Conservation (phyloP, 78 protist genomes). For the Pigoraptor vietnamica region DNA sequence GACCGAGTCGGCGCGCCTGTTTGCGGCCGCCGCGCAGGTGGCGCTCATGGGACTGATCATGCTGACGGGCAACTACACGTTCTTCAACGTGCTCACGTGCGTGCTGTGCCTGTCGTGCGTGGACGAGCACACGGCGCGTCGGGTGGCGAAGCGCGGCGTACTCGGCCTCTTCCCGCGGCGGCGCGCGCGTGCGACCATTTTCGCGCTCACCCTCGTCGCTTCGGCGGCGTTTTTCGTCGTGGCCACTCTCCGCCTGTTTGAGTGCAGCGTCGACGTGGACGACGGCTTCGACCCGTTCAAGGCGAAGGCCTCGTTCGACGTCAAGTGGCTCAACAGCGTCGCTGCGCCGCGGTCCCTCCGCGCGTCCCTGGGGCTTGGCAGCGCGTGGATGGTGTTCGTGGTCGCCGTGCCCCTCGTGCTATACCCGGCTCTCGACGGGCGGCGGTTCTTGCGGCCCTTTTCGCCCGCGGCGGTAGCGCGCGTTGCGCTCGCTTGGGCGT, state of each 20-base stretch:
- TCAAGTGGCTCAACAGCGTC: background rate
- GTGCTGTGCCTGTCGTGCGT: constrained; percentile 22
- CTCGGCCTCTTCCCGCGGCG: background rate
- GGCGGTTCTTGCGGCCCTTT: too few species aligned
- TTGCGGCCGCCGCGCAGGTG: constrained; percentile 24
- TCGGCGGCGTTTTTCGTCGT: background rate
- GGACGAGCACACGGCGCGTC: constrained; percentile 22
- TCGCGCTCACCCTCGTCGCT: background rate
- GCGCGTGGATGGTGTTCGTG: background rate
- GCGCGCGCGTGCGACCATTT: background rate
- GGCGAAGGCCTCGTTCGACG: background rate
- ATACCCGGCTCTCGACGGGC: too few species aligned
- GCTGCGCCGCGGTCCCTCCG: background rate
- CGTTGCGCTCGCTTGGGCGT: background rate
- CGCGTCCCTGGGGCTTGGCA: background rate
- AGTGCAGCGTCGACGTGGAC: background rate
- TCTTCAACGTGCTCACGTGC: constrained; percentile 53
- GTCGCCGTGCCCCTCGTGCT: background rate
- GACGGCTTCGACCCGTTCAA: background rate
- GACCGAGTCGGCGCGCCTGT: constrained; percentile 11
- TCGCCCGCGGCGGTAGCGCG: background rate
- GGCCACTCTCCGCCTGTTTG: background rate
- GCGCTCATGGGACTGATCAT: constrained; percentile 13
- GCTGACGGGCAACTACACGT: constrained; percentile 62
- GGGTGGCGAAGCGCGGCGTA: background rate